A percentile compares a stretch with the other conserved stretches of the same genome.
phyloP scores from a whole-genome alignment of 192 early-diverging fungal species.

The Coemansia sp. region DNA sequence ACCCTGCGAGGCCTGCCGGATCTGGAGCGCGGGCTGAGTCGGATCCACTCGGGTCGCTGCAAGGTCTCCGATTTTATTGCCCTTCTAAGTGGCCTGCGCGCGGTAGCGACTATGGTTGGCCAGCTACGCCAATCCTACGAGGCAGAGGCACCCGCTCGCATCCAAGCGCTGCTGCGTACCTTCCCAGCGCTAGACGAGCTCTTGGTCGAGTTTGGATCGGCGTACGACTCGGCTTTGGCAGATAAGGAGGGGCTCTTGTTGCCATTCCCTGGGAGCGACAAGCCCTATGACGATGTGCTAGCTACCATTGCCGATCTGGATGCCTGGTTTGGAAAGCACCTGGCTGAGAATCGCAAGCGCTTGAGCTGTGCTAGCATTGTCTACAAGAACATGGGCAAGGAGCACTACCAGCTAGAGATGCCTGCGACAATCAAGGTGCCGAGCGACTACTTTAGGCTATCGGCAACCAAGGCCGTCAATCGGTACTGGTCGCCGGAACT shows the following conservation, averaged over 20 bases:
- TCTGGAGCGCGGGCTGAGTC: constrained; percentile 85
- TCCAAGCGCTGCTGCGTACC: constrained; percentile 20
- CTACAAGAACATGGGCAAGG: constrained; percentile 93
- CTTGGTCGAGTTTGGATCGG: constrained; percentile 70
- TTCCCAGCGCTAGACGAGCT: constrained; percentile 63
- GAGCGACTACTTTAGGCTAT: constrained; percentile 69
- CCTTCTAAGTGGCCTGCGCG: constrained; percentile 60
- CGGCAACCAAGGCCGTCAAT: constrained; percentile 74
- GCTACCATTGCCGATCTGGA: constrained; percentile 61
- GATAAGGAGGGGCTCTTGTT: constrained; percentile 60
- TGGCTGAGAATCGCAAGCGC: constrained; percentile 61
- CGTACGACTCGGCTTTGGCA: constrained; percentile 72
- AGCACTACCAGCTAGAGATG: constrained; percentile 92
- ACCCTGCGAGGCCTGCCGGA: constrained; percentile 67
- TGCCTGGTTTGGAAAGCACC: constrained; percentile 63
- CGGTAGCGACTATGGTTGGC: constrained; percentile 26
- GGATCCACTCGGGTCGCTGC: constrained; percentile 85
- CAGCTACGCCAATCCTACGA: constrained; percentile 9
- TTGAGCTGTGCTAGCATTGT: constrained; percentile 67
- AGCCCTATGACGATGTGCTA: constrained; percentile 71
- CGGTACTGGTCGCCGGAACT: constrained; percentile 81
- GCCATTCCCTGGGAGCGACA: constrained; percentile 71
- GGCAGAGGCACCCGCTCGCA: constrained; percentile 11
- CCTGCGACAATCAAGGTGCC: constrained; percentile 75
- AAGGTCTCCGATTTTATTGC: constrained; percentile 81